Evolutionary conservation across 2,329 filamentous ascomycete species (phyloP).

Genomic region (Xylariaceae sp.): DNA sequence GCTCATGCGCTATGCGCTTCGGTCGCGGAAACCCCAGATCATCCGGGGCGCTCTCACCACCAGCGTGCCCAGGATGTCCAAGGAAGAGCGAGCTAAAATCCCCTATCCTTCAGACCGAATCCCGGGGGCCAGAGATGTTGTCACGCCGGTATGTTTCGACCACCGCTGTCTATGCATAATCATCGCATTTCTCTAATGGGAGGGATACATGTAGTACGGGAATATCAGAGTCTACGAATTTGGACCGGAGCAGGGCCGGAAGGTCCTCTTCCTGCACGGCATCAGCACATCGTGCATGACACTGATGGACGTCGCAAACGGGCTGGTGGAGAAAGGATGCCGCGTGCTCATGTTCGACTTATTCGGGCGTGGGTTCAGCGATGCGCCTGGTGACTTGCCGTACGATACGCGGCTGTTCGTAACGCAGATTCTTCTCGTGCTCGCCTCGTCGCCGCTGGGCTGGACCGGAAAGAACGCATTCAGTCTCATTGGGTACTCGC

Average conservation of each 20-base stretch:
- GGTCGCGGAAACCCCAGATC: conserved; percentile 38
- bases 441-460: conserved; percentile 64
- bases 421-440: conserved; percentile 65
- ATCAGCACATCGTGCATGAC: conserved; percentile 80
- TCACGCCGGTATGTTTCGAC: conserved; percentile 51
- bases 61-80: conserved; percentile 35
- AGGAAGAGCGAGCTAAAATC: conserved; percentile 37
- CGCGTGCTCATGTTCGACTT: conserved; percentile 78
- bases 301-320: conserved; percentile 61
- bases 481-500: conserved; percentile 71
- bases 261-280: conserved; percentile 75
- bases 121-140: conserved; percentile 68
- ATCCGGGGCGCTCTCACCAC: conserved; percentile 45
- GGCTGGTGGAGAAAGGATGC: conserved; percentile 64
- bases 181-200: background rate
- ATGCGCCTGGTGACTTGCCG: conserved; percentile 60
- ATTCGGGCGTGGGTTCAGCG: conserved; percentile 64
- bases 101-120: conserved; percentile 65
- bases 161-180: background rate
- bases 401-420: conserved; percentile 72
- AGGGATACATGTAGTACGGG: conserved; percentile 55
- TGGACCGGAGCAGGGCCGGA: conserved; percentile 67
- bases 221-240: conserved; percentile 77
- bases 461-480: conserved; percentile 61
- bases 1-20: conserved; percentile 36